phyloP scores from a whole-genome alignment of 2,329 filamentous ascomycete species.

The Claviceps monticola region DNA sequence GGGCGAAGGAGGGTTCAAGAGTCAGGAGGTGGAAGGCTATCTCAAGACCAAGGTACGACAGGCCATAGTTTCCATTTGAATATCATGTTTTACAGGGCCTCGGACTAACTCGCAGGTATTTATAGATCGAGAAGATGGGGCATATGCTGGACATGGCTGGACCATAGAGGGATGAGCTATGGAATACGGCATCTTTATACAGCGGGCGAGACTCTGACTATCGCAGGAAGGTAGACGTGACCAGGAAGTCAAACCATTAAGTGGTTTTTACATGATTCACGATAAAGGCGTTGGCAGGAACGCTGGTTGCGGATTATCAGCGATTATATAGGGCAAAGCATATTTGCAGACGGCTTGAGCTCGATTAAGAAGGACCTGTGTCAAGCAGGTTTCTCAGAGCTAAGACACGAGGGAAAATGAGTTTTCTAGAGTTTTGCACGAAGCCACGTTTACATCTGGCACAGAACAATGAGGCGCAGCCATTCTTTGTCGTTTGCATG shows the following conservation, averaged over 20 bases:
- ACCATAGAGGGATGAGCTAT: slow-evolving; percentile 3
- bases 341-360: neutral
- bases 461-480: too few relatives aligned
- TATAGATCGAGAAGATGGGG: slow-evolving; percentile 74
- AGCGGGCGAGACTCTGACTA: neutral
- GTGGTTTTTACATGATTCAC: neutral
- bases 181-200: neutral
- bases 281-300: neutral
- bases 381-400: neutral
- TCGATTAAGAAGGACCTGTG: neutral
- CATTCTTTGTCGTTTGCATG: too few relatives aligned
- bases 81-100: slow-evolving; percentile 4
- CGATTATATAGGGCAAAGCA: neutral
- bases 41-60: slow-evolving; percentile 77
- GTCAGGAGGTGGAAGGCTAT: slow-evolving; percentile 85
- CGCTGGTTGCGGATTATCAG: neutral
- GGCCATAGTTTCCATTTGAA: neutral
- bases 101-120: neutral
- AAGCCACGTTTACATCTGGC: neutral
- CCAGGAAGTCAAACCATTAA: neutral
- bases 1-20: slow-evolving; percentile 67
- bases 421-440: neutral
- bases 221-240: neutral
- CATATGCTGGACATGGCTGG: slow-evolving; percentile 54
- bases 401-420: neutral